Evolutionary conservation across 768 basidiomycete genomes (phyloP).

Genomic region (Psilocybe azurescens): DNA sequence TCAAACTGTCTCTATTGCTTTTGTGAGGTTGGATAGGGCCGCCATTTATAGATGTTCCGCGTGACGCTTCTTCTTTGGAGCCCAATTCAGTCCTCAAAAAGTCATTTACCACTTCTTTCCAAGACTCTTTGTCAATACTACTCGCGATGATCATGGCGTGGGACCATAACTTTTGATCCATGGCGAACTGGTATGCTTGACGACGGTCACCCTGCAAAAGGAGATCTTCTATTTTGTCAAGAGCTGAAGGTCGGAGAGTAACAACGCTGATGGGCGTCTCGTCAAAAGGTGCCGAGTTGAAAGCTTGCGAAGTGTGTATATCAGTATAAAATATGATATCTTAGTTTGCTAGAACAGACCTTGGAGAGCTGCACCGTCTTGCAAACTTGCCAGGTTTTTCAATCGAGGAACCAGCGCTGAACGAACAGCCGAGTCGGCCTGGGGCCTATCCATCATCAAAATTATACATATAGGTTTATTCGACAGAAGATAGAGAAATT

Average conservation of each 20-base stretch:
- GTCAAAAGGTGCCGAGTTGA: constrained; percentile 29
- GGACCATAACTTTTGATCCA: constrained; percentile 90
- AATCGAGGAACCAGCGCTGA: constrained; percentile 70
- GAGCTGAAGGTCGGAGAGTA: constrained; percentile 61
- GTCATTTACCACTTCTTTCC: constrained; percentile 89
- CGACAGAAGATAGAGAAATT: background rate
- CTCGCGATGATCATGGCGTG: constrained; percentile 96
- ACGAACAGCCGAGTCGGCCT: constrained; percentile 78
- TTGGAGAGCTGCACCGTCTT: constrained; percentile 31
- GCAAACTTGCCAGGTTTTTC: constrained; percentile 28
- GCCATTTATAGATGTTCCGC: background rate
- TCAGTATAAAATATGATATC: background rate
- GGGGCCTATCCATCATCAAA: constrained; percentile 39
- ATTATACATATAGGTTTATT: background rate
- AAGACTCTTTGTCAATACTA: constrained; percentile 90
- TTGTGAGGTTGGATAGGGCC: constrained; percentile 5
- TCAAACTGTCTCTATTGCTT: constrained; percentile 63
- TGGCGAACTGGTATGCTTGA: constrained; percentile 86
- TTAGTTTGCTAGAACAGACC: constrained; percentile 13
- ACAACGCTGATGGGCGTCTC: constrained; percentile 64
- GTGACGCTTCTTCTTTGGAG: constrained; percentile 32
- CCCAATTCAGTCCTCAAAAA: constrained; percentile 83
- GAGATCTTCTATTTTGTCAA: constrained; percentile 81
- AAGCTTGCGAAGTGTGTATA: constrained; percentile 5
- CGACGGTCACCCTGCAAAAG: constrained; percentile 85